A percentile compares a stretch with the other conserved stretches of the same genome.
These are phyloP conservation scores for Gracilariopsis chorda DNA, from an alignment of 23 red algal species.

Conservation along the genomic window DNA sequence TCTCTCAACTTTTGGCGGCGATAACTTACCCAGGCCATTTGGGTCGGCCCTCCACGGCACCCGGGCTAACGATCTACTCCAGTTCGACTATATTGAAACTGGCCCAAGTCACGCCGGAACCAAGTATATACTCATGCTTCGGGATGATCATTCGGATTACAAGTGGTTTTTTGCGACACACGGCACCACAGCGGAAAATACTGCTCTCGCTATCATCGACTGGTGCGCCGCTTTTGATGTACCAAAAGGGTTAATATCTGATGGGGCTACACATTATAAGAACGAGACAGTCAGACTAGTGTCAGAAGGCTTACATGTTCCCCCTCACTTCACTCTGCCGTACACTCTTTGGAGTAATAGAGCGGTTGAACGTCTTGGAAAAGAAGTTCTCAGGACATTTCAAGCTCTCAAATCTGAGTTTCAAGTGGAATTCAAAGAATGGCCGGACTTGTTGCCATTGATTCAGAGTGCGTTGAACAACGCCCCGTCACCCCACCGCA, in stretches of 20 bases:
- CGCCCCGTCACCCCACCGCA: background rate
- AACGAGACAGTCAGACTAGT: slow-evolving; percentile 7
- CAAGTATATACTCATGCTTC: slow-evolving; percentile 19
- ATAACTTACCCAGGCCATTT: background rate
- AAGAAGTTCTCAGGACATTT: background rate
- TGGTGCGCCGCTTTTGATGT: slow-evolving; percentile 5
- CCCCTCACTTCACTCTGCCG: slow-evolving; percentile 24
- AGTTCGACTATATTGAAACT: slow-evolving; percentile 1
- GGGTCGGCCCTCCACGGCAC: background rate
- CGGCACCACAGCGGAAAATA: background rate
- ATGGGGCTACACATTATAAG: background rate
- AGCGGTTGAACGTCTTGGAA: background rate
- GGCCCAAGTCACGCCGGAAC: background rate
- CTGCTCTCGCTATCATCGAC: background rate
- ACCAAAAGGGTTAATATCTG: background rate
- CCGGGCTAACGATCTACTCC: background rate
- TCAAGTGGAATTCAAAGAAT: background rate
- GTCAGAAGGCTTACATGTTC: background rate
- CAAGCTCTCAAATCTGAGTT: background rate
- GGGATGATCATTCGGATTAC: slow-evolving; percentile 8
- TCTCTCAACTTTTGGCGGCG: background rate
- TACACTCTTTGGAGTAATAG: slow-evolving; percentile 32
- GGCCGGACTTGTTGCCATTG: background rate
- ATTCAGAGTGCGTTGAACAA: slow-evolving; percentile 10
- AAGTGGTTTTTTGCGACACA: background rate